A percentile compares a stretch with the other conserved stretches of the same genome.
phyloP scores from a whole-genome alignment of 2,329 filamentous ascomycete species.

The Colletotrichum chlorophyti region DNA sequence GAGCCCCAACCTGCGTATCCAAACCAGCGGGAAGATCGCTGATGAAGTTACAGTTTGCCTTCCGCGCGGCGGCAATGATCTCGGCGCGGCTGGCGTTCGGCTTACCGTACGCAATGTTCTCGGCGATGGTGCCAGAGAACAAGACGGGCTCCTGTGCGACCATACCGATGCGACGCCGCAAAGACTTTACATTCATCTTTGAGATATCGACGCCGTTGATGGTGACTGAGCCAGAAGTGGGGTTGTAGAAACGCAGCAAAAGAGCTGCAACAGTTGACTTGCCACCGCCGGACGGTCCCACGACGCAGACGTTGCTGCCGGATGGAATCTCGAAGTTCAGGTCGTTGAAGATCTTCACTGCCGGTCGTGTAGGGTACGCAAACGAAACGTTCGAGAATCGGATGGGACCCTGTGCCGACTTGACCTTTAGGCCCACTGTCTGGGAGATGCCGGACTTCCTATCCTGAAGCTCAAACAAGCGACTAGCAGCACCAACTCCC shows the following conservation, averaged over 20 bases:
- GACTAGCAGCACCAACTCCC: constrained; percentile 94
- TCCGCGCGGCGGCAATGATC: constrained; percentile 84
- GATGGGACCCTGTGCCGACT: constrained; percentile 86
- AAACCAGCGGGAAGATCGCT: constrained; percentile 95
- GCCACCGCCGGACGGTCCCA: constrained; percentile 93
- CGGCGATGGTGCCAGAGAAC: constrained; percentile 83
- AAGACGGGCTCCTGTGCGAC: constrained; percentile 96
- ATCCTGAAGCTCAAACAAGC: constrained; percentile 95
- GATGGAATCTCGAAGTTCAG: constrained; percentile 91
- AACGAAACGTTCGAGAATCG: constrained; percentile 87
- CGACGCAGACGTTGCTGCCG: constrained; percentile 93
- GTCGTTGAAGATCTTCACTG: constrained; percentile 88
- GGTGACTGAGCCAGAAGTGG: constrained; percentile 76
- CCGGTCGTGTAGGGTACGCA: constrained; percentile 91
- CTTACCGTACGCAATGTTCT: constrained; percentile 91
- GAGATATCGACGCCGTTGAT: constrained; percentile 87
- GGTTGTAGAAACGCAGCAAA: constrained; percentile 88
- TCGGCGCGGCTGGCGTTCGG: constrained; percentile 79
- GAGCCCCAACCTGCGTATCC: constrained; percentile 90
- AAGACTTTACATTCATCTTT: constrained; percentile 89
- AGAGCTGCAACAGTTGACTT: constrained; percentile 97
- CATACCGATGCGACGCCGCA: constrained; percentile 91
- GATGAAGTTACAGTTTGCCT: constrained; percentile 97
- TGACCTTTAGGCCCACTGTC: constrained; percentile 80
- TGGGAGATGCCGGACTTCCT: constrained; percentile 85